Evolutionary conservation across 768 basidiomycete genomes (phyloP), one percentile per base, ranked within the genome.

Genomic region (Phylloporus arenicola): DNA sequence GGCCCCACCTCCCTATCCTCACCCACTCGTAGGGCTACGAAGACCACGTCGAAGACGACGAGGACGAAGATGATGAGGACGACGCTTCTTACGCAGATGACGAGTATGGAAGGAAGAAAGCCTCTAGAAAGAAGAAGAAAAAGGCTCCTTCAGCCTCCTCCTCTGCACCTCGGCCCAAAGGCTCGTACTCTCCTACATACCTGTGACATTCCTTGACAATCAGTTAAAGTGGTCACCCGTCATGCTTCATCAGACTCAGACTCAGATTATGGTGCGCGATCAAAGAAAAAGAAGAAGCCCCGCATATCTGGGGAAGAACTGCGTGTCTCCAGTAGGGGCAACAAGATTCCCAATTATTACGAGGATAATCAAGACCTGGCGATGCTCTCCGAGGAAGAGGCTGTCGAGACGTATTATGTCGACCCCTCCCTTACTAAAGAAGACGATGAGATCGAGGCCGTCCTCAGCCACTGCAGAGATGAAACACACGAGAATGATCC

Each of bases 361-460:
- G 88, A 92, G 62, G 79, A 77, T 33, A 73, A 83, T 52, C 86
- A 85, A 47, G 86, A 88, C 62, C 86, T 87, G 55, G 89, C 88
- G 57, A 78, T 80, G 64, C 78, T 79, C 44, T 81, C 82, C 20
- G 68, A 70, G 41, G 84, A 86, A 38, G 82, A 82, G 24, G 72
- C 69, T 27, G 75, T 74, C 22, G 72, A 77, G 40, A 75, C 70
- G 12, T 83, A 81, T 62, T 81, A 77, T 53, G 73, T 71, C 38
- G 83, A 81, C 54, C 77, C 78, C 41, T 62, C 67, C 6, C 75
- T 76, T 48, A 75, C 76, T 56, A 67, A 73, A 48, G 79, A 83
- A 62, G 86, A 89, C 51, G 88, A 94, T 56, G 92, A 92, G 67
- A 95, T 99, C 41, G 96, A 99, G 70, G 82, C 82, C 34, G 92